Conservation (phyloP, 768 basidiomycete species). For the Pisolithus albus region DNA sequence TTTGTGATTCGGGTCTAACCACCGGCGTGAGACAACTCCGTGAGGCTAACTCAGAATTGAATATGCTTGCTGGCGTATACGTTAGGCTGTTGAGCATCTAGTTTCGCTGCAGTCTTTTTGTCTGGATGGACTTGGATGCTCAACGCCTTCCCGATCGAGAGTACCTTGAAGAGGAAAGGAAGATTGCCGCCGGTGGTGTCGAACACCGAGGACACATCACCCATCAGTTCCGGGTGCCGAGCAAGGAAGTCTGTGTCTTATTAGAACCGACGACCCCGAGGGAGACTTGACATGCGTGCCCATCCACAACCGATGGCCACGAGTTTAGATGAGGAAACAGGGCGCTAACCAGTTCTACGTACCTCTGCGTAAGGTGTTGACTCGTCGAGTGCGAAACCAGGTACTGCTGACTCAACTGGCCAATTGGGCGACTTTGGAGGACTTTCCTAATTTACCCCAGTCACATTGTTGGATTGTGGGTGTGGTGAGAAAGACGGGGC, state of each 20-base stretch:
- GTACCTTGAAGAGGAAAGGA: constrained; percentile 89
- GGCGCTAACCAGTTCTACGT: constrained; percentile 17
- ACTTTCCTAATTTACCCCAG: constrained; percentile 84
- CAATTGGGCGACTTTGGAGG: constrained; percentile 85
- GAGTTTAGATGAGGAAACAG: not conserved
- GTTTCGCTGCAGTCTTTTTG: constrained; percentile 66
- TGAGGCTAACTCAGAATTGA: not conserved
- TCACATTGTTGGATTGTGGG: constrained; percentile 33
- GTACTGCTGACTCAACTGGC: constrained; percentile 51
- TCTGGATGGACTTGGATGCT: constrained; percentile 93
- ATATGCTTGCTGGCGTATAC: constrained; percentile 78
- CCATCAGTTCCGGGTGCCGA: constrained; percentile 63
- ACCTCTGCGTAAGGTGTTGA: constrained; percentile 90
- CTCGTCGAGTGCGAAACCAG: constrained; percentile 64
- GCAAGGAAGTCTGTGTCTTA: constrained; percentile 50
- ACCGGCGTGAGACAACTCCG: constrained; percentile 4
- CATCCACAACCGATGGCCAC: constrained; percentile 82
- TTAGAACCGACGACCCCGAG: constrained; percentile 46
- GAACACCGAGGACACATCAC: constrained; percentile 51
- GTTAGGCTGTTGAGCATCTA: constrained; percentile 64
- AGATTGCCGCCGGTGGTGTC: constrained; percentile 57
- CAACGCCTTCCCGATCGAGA: constrained; percentile 83
- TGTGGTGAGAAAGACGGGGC: too few relatives aligned
- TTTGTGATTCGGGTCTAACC: constrained; percentile 88
- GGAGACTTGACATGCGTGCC: constrained; percentile 85